phyloP scores from a whole-genome alignment of 2,329 filamentous ascomycete species.

The Tolypocladium guangdongense region DNA sequence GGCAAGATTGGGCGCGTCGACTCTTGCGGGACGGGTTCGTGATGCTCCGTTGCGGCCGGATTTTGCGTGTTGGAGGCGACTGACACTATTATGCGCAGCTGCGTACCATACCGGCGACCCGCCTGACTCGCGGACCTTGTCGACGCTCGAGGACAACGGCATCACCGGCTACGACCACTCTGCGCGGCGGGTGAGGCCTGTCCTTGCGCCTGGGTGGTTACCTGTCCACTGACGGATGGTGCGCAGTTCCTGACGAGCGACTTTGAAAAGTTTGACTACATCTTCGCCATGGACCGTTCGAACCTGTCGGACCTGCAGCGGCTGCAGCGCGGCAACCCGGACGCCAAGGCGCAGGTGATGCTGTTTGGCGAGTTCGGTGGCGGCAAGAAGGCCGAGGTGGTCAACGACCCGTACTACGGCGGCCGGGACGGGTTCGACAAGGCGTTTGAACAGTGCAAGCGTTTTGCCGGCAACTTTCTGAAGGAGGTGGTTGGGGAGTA shows the following conservation, averaged over 20 bases:
- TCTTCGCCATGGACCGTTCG: slow-evolving; percentile 85
- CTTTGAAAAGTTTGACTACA: slow-evolving; percentile 80
- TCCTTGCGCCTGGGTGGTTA: too few species aligned
- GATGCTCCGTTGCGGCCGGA: neutral
- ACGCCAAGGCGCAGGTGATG: slow-evolving; percentile 55
- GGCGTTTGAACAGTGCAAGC: slow-evolving; percentile 73
- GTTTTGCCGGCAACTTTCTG: slow-evolving; percentile 70
- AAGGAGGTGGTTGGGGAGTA: slow-evolving; percentile 33
- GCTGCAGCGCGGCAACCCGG: slow-evolving; percentile 45
- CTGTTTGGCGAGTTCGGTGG: slow-evolving; percentile 79
- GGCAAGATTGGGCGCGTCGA: slow-evolving; percentile 59
- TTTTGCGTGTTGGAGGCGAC: neutral
- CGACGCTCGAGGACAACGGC: slow-evolving; percentile 61
- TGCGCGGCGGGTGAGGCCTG: slow-evolving; percentile 55
- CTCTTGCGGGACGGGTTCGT: slow-evolving; percentile 68
- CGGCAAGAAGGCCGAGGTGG: slow-evolving; percentile 52
- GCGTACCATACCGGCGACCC: slow-evolving; percentile 71
- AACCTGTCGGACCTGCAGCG: slow-evolving; percentile 65
- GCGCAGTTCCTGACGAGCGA: slow-evolving; percentile 49
- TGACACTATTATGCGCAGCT: slow-evolving; percentile 27
- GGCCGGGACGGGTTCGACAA: slow-evolving; percentile 67
- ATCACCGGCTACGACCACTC: slow-evolving; percentile 68
- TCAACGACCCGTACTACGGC: slow-evolving; percentile 91
- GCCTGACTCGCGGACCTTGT: slow-evolving; percentile 77
- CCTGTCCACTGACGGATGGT: neutral